Percentiles rank a stretch among this genome's conserved stretches.
Evolutionary conservation across 2,329 filamentous ascomycete species (phyloP).

Genomic region (Chaetomium sp.): DNA sequence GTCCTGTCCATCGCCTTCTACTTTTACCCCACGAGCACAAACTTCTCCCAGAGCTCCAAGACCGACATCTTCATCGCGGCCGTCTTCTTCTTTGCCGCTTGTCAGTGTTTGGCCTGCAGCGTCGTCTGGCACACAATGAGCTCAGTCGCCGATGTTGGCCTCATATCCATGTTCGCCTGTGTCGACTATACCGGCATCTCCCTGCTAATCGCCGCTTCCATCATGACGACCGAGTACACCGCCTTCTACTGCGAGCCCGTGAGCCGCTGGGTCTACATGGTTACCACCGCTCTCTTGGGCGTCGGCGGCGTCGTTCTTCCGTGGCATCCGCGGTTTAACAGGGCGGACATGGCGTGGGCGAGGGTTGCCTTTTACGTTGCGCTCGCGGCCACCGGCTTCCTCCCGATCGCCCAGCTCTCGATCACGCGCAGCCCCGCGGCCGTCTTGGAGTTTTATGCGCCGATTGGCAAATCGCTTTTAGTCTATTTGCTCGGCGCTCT

Average conservation of each 20-base stretch:
- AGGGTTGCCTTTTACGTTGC: conserved; percentile 90
- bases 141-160: conserved; percentile 83
- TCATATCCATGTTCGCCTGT: conserved; percentile 94
- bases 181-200: conserved; percentile 99
- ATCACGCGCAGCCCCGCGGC: conserved; percentile 75
- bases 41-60: conserved; percentile 84
- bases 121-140: conserved; percentile 99
- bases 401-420: conserved; percentile 83
- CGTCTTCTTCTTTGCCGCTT: conserved; percentile 94
- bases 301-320: conserved; percentile 87
- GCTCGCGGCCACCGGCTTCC: conserved; percentile 83
- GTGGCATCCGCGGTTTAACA: conserved; percentile 96
- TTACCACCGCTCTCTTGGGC: conserved; percentile 76
- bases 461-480: conserved; percentile 77
- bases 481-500: conserved; percentile 86
- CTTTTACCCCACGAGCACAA: conserved; percentile 86
- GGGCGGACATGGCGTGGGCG: conserved; percentile 86
- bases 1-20: conserved; percentile 90
- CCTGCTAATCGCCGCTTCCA: conserved; percentile 88
- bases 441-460: conserved; percentile 88
- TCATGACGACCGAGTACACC: conserved; percentile 98
- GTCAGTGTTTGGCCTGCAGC: conserved; percentile 92
- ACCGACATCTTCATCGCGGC: conserved; percentile 88
- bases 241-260: conserved; percentile 97
- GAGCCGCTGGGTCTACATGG: conserved; percentile 84